Evolutionary conservation across 345 rosid species (phyloP), one percentile per base, ranked within the genome.

Genomic region (Eucalyptus decipiens): DNA sequence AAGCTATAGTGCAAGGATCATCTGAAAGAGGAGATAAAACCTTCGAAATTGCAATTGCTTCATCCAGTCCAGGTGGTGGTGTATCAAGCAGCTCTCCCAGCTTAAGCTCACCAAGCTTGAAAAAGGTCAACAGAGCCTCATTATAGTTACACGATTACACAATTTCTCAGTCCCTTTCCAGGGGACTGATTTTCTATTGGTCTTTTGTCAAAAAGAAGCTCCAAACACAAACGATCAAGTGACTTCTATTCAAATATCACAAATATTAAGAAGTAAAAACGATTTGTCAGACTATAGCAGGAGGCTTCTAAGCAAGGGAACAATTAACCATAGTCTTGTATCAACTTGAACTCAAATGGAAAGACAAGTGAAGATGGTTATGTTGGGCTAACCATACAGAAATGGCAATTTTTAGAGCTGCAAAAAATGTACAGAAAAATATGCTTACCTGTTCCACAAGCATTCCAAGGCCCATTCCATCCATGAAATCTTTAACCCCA

Each of bases 41-140:
- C 94, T 97, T 98, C 87, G 99, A 95, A 92, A 98, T 98, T 89
- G 99, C 99, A 90, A 98, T 95, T 76, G 99, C 99, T 96, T 98
- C 99, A 95, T 98, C 98, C 90, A 98, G 92, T 88, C 99, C 99
- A 88, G 99, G 99, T 91, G 99, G 99, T n/a, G 99, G 99, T 34
- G 99, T 94, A 90, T 98, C 99, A 30, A 97, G 95, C 89, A 98
- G 93, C 90, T 95, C 99, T 91, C 99, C 99, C 80, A 98, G 93
- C 90, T 98, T 97, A 88, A 97, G 91, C 89, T 98, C 99, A 51
- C 99, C 99, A 90, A 98, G 90, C 99, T 97, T 94, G 80, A 65
- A 40, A 48, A 87, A 47, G 83, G 28, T 76, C 83, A 76, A 76
- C 83, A 37, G 83, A 37, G 83, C 47, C 45, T 76, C 83, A 37